phyloP scores from a whole-genome alignment of 225 moss, liverwort and hornwort genomes.

The Pseudoscleropodium purum region DNA sequence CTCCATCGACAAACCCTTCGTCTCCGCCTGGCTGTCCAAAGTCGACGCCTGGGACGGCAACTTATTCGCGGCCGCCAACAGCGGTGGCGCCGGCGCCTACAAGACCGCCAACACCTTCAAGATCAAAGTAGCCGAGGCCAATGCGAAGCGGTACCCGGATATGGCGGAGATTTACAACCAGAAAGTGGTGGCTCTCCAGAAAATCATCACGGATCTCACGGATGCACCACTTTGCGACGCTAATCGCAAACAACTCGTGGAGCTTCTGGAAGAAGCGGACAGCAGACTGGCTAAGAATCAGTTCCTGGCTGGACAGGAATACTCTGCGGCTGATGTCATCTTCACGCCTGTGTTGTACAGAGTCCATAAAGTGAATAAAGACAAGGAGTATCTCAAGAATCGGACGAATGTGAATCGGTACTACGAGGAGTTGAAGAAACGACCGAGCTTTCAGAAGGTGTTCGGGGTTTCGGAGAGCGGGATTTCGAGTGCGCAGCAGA shows the following conservation, averaged over 20 bases:
- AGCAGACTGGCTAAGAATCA: conserved; percentile 19
- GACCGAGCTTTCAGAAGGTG: conserved; percentile 54
- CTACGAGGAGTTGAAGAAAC: conserved; percentile 47
- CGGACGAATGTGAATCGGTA: conserved; percentile 42
- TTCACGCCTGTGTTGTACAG: conserved; percentile 59
- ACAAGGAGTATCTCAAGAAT: conserved; percentile 37
- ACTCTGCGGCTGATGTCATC: conserved; percentile 64
- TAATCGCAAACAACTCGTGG: conserved; percentile 41
- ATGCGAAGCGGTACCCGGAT: conserved; percentile 57
- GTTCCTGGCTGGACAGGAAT: conserved; percentile 65
- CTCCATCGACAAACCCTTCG: conserved; percentile 48
- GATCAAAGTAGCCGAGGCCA: conserved; percentile 67
- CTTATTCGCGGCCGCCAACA: conserved; percentile 40
- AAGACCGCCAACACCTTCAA: conserved; percentile 35
- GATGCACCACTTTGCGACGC: conserved; percentile 15
- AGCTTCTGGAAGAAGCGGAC: conserved; percentile 67
- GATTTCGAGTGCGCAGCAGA: conserved; percentile 6
- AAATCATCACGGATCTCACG: background rate
- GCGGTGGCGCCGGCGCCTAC: conserved; percentile 1
- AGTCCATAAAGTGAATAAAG: conserved; percentile 32
- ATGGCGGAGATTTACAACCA: conserved; percentile 40
- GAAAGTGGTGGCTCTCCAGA: conserved; percentile 35
- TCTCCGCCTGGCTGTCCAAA: conserved; percentile 57
- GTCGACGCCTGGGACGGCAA: conserved; percentile 84
- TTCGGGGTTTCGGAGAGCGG: conserved; percentile 50